These are phyloP conservation scores for Vigna reflexopilosa DNA, from an alignment of 306 rosid genomes.

Conservation along the genomic window DNA sequence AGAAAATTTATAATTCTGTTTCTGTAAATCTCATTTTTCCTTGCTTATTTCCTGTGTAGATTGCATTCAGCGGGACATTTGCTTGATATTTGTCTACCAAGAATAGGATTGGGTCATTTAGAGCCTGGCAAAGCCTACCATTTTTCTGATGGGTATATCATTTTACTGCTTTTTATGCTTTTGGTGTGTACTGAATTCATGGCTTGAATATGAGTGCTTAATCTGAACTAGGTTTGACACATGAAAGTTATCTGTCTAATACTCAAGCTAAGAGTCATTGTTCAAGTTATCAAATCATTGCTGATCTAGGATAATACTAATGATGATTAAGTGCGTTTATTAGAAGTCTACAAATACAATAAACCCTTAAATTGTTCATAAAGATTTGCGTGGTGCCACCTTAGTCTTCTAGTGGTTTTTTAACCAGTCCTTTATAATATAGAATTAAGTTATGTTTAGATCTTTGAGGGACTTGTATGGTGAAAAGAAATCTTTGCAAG, in stretches of 20 bases:
- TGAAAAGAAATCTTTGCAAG: not conserved
- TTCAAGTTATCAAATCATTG: constrained; percentile 12
- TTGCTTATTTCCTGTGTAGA: constrained; percentile 46
- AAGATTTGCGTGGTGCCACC: constrained; percentile 1
- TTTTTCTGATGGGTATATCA: constrained; percentile 76
- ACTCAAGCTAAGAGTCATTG: constrained; percentile 8
- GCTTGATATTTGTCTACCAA: constrained; percentile 68
- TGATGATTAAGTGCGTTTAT: constrained; percentile 18
- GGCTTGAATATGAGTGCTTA: not conserved
- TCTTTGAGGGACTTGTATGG: constrained; percentile 19
- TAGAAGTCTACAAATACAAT: not conserved
- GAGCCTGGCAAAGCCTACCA: constrained; percentile 80
- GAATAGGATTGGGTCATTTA: constrained; percentile 65
- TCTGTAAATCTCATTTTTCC: constrained; percentile 11
- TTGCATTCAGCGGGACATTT: constrained; percentile 85
- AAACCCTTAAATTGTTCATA: not conserved
- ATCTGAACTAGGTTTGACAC: constrained; percentile 11
- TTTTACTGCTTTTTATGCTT: not conserved
- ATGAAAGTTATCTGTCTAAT: constrained; percentile 26
- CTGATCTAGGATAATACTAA: constrained; percentile 3
- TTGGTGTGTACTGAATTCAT: constrained; percentile 8
- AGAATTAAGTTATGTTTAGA: not conserved
- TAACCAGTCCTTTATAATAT: not conserved
- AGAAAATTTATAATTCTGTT: constrained; percentile 21
- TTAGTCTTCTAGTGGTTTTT: not conserved